Evolutionary conservation across 352 stramenopile species (phyloP), one percentile per base, ranked within the genome.

Genomic region (Globisporangium sylvaticum): DNA sequence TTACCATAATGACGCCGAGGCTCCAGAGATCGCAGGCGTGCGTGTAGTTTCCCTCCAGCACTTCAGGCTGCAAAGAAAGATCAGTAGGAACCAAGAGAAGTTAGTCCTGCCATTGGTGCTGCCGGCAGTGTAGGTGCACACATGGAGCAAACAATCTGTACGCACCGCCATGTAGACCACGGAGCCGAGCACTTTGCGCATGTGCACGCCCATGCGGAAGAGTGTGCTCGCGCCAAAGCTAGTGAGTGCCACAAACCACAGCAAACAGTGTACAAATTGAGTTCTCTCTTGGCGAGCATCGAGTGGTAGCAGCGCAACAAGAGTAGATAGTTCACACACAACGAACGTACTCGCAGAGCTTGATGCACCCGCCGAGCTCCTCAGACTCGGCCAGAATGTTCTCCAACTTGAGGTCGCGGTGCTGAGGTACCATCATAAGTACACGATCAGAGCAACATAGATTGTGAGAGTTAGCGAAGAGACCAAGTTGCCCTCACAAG

Each of bases 111-210:
- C 39, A 46, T 46, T 31, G 29, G 29, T 31, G 29, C 39, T 46
- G 5, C n/a, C n/a, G n/a, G n/a, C 8, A 20, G 10, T 46, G 39
- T 18, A 46, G 39, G 39, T 18, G 14, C 39, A 46, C 55, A 31
- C 14, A 22, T n/a, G 50, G 24, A 56, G 15, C 4, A 25, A 58
- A 58, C 18, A 10, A 32, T n/a, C 27, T 15, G 4, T 25, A 77
- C 82, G 22, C 74, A 94, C 85, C 62, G 86, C 86, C 86, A 92
- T 94, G 73, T 94, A 94, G 1, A 92, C 81, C 3, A 94, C 81
- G 1, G 86, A 92, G 34, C 86, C 86, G 25, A 94, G 73, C 6
- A 94, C 73, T 57, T 89, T 90, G 31, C 80, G 81, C 86, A 94
- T 92, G n/a, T 80, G 79, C 31, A 88, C 81, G 6, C 83, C 83